These are phyloP conservation scores for Schizochytrium sp. DNA, from an alignment of 108 stramenopile species.

Conservation along the genomic window DNA sequence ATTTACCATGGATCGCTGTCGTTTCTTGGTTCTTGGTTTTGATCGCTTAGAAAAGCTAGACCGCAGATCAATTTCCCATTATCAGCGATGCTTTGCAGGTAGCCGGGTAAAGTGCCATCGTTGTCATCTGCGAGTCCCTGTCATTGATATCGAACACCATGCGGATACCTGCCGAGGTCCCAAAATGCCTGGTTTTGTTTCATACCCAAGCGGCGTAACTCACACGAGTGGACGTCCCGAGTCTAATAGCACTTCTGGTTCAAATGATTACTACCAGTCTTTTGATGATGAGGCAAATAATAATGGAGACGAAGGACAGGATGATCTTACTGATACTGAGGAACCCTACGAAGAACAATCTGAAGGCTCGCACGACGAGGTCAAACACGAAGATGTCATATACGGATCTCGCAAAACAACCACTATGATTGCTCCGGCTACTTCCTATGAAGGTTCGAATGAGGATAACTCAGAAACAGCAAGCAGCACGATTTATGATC, in stretches of 20 bases:
- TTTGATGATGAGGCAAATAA: too few relatives aligned
- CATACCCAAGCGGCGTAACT: not conserved
- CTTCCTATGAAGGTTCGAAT: not conserved
- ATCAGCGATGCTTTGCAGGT: not conserved
- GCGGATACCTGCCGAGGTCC: not conserved
- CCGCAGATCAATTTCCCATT: slow-evolving; percentile 7
- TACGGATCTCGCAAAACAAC: too few relatives aligned
- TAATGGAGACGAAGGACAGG: too few relatives aligned
- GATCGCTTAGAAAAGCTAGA: not conserved
- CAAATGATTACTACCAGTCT: too few relatives aligned
- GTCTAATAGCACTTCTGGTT: too few relatives aligned
- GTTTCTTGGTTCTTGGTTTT: not conserved
- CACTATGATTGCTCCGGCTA: too few relatives aligned
- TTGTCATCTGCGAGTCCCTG: not conserved
- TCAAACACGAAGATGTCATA: too few relatives aligned
- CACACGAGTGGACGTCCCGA: not conserved
- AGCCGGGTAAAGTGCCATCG: not conserved
- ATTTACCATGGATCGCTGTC: not conserved
- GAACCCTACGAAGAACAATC: too few relatives aligned
- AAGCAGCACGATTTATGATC: not conserved
- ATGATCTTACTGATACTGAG: too few relatives aligned
- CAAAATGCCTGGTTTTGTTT: not conserved
- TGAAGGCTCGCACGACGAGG: too few relatives aligned
- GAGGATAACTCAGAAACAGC: not conserved
- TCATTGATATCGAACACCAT: not conserved